These are phyloP conservation scores for Barnettozyma populi DNA, from an alignment of 805 yeast genomes.

Conservation along the genomic window DNA sequence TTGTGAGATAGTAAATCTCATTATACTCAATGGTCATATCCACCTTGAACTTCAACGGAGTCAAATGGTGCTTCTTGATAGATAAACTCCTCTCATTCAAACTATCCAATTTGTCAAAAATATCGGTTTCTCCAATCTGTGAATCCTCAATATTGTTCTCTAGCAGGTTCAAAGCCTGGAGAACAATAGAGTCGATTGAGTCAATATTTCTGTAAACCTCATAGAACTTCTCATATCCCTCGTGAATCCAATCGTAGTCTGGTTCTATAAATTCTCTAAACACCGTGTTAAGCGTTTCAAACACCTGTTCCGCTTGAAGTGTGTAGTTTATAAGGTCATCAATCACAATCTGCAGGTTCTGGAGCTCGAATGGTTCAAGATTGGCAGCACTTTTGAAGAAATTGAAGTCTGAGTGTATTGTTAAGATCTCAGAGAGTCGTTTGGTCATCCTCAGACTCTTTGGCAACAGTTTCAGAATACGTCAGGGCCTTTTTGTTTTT, in stretches of 20 bases:
- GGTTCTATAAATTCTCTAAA: neutral
- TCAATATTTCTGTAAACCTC: slow-evolving; percentile 28
- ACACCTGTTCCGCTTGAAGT: slow-evolving; percentile 13
- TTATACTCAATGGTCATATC: slow-evolving; percentile 39
- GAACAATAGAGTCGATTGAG: slow-evolving; percentile 30
- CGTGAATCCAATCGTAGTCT: slow-evolving; percentile 29
- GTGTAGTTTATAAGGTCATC: slow-evolving; percentile 21
- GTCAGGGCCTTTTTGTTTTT: neutral
- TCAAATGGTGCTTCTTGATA: slow-evolving; percentile 26
- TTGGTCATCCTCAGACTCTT: slow-evolving; percentile 7
- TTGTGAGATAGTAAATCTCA: slow-evolving; percentile 37
- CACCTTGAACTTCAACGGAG: slow-evolving; percentile 28
- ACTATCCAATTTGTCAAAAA: slow-evolving; percentile 28
- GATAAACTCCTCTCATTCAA: slow-evolving; percentile 25
- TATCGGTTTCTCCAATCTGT: slow-evolving; percentile 24
- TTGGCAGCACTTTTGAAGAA: slow-evolving; percentile 22
- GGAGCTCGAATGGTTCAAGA: slow-evolving; percentile 23
- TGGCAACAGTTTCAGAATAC: neutral
- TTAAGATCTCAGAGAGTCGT: slow-evolving; percentile 21
- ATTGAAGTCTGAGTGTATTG: slow-evolving; percentile 20
- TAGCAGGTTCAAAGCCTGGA: slow-evolving; percentile 30
- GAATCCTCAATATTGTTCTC: slow-evolving; percentile 26
- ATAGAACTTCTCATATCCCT: slow-evolving; percentile 29
- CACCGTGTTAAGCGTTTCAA: slow-evolving; percentile 5
- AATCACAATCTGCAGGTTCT: slow-evolving; percentile 14